Conservation (phyloP, 306 rosid species). For the Gillenia trifoliata region DNA sequence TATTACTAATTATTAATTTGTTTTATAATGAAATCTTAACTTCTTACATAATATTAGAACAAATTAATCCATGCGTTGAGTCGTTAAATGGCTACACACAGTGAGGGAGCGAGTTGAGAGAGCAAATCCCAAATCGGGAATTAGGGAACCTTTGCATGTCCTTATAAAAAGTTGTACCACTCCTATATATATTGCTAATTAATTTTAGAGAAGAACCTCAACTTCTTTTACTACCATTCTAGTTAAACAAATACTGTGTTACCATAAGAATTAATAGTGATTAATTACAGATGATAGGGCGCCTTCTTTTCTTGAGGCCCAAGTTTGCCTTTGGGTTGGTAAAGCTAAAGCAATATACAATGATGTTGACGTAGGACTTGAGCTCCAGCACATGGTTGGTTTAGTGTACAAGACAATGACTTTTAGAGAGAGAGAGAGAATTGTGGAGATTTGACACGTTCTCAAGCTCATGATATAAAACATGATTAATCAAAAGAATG, state of each 20-base stretch:
- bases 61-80: too few relatives aligned
- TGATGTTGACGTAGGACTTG: too few relatives aligned
- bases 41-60: too few relatives aligned
- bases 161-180: too few relatives aligned
- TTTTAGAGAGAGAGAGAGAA: neutral
- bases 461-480: neutral
- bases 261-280: neutral
- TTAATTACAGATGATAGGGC: neutral
- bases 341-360: neutral
- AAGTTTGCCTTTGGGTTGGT: conserved; percentile 18
- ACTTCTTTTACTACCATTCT: too few relatives aligned
- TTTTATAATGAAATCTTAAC: too few relatives aligned
- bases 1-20: too few relatives aligned
- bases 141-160: neutral
- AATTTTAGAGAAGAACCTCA: too few relatives aligned
- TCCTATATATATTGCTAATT: too few relatives aligned
- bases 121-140: neutral
- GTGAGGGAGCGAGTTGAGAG: neutral
- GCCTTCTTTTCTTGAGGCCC: neutral
- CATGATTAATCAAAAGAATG: neutral
- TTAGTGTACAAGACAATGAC: neutral
- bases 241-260: too few relatives aligned
- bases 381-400: neutral
- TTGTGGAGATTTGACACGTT: neutral
- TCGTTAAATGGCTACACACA: neutral